Evolutionary conservation across 352 stramenopile species (phyloP).

Genomic region (Blastocystis sp.): DNA sequence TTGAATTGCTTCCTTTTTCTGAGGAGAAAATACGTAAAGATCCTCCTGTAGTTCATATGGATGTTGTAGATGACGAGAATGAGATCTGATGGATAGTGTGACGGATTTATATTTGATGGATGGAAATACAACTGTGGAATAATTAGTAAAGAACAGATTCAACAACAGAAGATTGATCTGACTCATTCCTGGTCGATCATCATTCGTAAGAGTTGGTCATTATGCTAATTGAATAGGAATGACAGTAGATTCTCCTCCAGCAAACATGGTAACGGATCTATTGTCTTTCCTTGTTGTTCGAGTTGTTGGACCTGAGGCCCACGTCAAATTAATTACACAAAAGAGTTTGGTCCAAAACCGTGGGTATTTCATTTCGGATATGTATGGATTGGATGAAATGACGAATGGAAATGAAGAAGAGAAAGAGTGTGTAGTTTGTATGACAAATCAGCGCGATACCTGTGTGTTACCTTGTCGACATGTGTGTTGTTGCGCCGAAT

Average conservation of each 20-base stretch:
- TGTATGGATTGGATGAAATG: slow-evolving; percentile 53
- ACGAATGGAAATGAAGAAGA: background rate
- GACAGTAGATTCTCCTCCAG: background rate
- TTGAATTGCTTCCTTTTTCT: background rate
- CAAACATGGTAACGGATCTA: background rate
- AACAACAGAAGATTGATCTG: background rate
- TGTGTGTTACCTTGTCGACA: slow-evolving; percentile 71
- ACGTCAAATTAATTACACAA: slow-evolving; percentile 25
- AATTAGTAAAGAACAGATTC: background rate
- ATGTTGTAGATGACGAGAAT: background rate
- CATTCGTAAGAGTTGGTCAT: background rate
- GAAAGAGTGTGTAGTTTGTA: slow-evolving; percentile 71
- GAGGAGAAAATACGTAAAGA: background rate
- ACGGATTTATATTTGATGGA: background rate
- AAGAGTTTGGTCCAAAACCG: slow-evolving; percentile 37
- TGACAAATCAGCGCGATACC: slow-evolving; percentile 69
- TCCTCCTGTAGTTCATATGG: background rate
- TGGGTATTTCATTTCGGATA: slow-evolving; percentile 28
- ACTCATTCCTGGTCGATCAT: slow-evolving; percentile 20
- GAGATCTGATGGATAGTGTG: background rate
- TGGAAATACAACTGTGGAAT: background rate
- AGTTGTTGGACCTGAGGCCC: background rate
- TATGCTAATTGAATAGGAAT: background rate
- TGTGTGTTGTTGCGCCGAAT: slow-evolving; percentile 71
- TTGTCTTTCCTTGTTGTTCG: background rate